phyloP scores from a whole-genome alignment of 495 filamentous ascomycete species.

The Annulohypoxylon nitens region DNA sequence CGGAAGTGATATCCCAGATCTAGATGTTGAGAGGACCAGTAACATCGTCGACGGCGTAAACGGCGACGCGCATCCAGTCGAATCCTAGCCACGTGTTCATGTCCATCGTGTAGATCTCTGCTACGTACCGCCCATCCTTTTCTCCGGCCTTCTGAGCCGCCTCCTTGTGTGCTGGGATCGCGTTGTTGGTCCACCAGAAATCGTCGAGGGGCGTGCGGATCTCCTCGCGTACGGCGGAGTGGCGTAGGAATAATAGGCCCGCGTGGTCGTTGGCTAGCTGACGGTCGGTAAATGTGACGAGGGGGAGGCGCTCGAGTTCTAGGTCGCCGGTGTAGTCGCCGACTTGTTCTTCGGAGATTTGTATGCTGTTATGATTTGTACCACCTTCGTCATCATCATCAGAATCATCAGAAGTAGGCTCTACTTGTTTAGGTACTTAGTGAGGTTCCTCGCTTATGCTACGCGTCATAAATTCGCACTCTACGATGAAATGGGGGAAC shows the following conservation, averaged over 20 bases:
- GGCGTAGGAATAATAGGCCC: slow-evolving; percentile 19
- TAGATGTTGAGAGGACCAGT: slow-evolving; percentile 32
- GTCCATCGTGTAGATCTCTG: slow-evolving; percentile 26
- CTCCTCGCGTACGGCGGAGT: slow-evolving; percentile 26
- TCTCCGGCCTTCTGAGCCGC: not conserved
- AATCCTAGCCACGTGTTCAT: slow-evolving; percentile 28
- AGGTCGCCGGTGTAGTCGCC: slow-evolving; percentile 15
- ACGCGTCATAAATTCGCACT: slow-evolving; percentile 35
- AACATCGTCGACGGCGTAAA: slow-evolving; percentile 31
- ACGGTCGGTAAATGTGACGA: slow-evolving; percentile 29
- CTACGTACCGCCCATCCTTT: slow-evolving; percentile 3
- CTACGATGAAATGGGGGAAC: slow-evolving; percentile 33
- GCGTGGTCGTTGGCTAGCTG: slow-evolving; percentile 33
- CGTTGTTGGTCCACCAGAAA: slow-evolving; percentile 28
- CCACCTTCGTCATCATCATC: not conserved
- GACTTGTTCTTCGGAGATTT: not conserved
- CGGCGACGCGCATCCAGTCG: slow-evolving; percentile 34
- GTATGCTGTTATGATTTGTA: too few relatives aligned
- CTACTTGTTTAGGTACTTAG: not conserved
- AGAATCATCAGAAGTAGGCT: not conserved
- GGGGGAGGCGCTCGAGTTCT: slow-evolving; percentile 18
- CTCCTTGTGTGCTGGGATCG: slow-evolving; percentile 12
- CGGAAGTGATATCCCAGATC: not conserved
- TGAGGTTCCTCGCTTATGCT: not conserved
- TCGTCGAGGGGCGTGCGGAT: slow-evolving; percentile 25